These are phyloP conservation scores for Rhodotorula mucilaginosa DNA, from an alignment of 1,284 basidiomycete species.

Conservation along the genomic window DNA sequence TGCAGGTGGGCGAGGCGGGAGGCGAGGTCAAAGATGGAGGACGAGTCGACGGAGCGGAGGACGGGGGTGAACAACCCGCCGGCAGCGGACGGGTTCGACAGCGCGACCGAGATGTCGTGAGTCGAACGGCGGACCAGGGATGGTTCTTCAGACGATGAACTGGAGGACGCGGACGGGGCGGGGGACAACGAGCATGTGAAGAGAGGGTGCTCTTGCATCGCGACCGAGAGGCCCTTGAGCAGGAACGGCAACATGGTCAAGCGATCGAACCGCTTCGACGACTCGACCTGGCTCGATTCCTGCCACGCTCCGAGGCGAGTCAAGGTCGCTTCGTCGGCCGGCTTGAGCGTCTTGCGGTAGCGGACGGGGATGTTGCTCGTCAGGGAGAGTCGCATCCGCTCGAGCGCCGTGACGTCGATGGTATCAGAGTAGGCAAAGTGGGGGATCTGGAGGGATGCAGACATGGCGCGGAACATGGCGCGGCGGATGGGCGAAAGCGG, in stretches of 20 bases:
- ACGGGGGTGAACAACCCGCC: constrained; percentile 77
- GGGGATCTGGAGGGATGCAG: constrained; percentile 56
- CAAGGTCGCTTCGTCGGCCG: constrained; percentile 13
- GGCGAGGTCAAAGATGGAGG: constrained; percentile 65
- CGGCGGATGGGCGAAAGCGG: constrained; percentile 44
- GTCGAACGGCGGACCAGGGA: constrained; percentile 47
- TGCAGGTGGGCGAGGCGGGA: constrained; percentile 63
- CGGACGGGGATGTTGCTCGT: constrained; percentile 67
- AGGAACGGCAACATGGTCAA: constrained; percentile 82
- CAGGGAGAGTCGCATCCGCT: constrained; percentile 66
- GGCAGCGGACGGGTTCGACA: constrained; percentile 65
- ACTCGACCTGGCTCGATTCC: constrained; percentile 24
- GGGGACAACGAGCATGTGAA: constrained; percentile 54
- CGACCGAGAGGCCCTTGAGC: constrained; percentile 75
- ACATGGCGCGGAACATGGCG: constrained; percentile 50
- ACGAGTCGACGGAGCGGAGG: constrained; percentile 61
- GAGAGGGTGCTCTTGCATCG: constrained; percentile 79
- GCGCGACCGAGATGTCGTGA: constrained; percentile 67
- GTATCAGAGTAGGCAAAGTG: constrained; percentile 79
- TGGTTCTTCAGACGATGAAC: constrained; percentile 54
- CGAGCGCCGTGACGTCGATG: constrained; percentile 74
- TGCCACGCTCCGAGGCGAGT: constrained; percentile 1
- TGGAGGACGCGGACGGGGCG: constrained; percentile 32
- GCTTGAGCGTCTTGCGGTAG: constrained; percentile 51
- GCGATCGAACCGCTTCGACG: constrained; percentile 57